These are phyloP conservation scores for Aspergillus nanangensis DNA, from an alignment of 495 filamentous ascomycete genomes.

Conservation along the genomic window DNA sequence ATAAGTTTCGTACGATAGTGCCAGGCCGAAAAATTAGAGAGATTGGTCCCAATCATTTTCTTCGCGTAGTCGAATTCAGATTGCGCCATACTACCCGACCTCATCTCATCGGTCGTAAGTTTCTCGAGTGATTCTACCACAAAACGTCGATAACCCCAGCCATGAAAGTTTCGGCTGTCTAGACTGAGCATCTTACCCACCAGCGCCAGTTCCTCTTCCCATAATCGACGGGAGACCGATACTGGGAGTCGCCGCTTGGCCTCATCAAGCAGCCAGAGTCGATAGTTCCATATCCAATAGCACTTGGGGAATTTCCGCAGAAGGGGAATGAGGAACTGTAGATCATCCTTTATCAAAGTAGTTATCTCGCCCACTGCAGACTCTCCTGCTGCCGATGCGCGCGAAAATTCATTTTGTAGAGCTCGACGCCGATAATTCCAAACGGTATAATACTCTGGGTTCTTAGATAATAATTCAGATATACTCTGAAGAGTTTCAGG, in stretches of 20 bases:
- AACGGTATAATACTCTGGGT: slow-evolving; percentile 97
- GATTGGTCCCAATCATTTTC: slow-evolving; percentile 72
- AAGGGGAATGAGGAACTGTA: slow-evolving; percentile 77
- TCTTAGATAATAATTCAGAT: slow-evolving; percentile 72
- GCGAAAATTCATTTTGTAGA: slow-evolving; percentile 44
- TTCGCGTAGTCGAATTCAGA: slow-evolving; percentile 85
- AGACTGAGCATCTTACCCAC: slow-evolving; percentile 79
- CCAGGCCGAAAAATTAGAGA: slow-evolving; percentile 98
- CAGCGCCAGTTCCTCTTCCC: slow-evolving; percentile 77
- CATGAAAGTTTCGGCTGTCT: slow-evolving; percentile 93
- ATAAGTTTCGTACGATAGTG: slow-evolving; percentile 85
- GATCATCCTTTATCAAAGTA: slow-evolving; percentile 61
- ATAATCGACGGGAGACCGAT: slow-evolving; percentile 55
- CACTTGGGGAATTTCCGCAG: slow-evolving; percentile 87
- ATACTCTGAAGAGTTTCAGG: slow-evolving; percentile 67
- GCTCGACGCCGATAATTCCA: slow-evolving; percentile 90
- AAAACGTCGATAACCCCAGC: slow-evolving; percentile 85
- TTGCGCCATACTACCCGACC: slow-evolving; percentile 57
- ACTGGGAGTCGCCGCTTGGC: slow-evolving; percentile 57
- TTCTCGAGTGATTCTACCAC: slow-evolving; percentile 69
- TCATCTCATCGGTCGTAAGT: slow-evolving; percentile 36
- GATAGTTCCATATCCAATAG: slow-evolving; percentile 99
- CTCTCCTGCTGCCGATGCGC: slow-evolving; percentile 16
- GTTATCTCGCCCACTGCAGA: slow-evolving; percentile 24
- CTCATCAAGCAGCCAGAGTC: slow-evolving; percentile 79